Base-by-base conservation (phyloP, 495 filamentous ascomycete species). In the Hypoxylon lienhwacheense region DNA sequence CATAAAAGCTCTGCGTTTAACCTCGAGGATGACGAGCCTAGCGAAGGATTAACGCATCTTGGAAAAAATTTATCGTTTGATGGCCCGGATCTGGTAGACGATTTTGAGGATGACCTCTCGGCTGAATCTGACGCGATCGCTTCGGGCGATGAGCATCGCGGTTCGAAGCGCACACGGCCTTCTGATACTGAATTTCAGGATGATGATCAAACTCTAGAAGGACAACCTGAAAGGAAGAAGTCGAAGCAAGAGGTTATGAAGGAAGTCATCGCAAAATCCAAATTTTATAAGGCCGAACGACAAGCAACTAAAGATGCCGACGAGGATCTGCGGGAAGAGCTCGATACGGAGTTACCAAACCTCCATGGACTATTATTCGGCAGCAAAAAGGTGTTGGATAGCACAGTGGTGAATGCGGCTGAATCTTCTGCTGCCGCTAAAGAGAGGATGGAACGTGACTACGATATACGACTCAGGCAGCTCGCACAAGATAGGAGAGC, bases 211-310 rank as follows among this genome's bases (percentile, higher is more conserved):
- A 77, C n/a, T n/a, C n/a, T 70, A 1, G 78, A 70, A 21, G 80
- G 75, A 19, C 78, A 82, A 19, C 85, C 88, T 0, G 86, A 89
- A 54, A 78, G 84, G 33, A 96, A 96, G 66, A 99, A 96, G 73
- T 87, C 84, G 14, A 97, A 92, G 68, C 82, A 90, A 36, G 93
- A 99, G 66, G 88, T 97, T 24, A 96, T 97, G 86, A 87, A 92
- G 60, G 95, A 98, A 70, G 83, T 97, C 52, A 97, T 97, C 53
- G 87, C 91, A 28, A 99, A 97, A 71, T 97, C 95, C 2, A 99
- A 97, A 67, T 78, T 88, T 20, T 78, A 96, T 76, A 97, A 95
- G 72, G 87, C 89, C 51, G 90, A 97, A 71, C 85, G 93, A 15
- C 95, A 97, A 72, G 83, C 89, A 46, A 81, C 81, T 5, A 98